Conservation (phyloP, 1,139 yeast species). For the Diutina siamensis region DNA sequence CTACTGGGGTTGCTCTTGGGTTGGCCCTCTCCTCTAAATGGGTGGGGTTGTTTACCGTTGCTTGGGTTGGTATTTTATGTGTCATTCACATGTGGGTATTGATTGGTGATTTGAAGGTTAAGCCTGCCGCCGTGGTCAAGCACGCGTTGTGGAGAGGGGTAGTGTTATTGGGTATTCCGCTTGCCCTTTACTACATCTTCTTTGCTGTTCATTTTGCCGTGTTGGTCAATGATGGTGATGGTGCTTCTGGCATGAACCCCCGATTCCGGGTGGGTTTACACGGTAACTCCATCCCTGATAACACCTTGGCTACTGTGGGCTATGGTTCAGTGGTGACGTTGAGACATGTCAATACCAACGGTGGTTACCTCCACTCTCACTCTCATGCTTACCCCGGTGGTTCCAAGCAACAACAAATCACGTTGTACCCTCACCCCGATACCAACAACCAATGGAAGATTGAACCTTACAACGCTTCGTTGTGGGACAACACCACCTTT, state of each 20-base stretch:
- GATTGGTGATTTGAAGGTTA: constrained; percentile 72
- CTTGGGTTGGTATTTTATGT: constrained; percentile 76
- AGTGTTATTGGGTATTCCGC: constrained; percentile 60
- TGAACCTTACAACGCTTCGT: constrained; percentile 51
- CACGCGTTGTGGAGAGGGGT: constrained; percentile 50
- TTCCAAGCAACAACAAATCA: constrained; percentile 89
- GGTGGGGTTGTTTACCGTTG: constrained; percentile 71
- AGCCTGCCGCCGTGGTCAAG: constrained; percentile 33
- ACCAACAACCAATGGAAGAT: constrained; percentile 77
- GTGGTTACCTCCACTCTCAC: constrained; percentile 95
- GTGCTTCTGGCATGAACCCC: constrained; percentile 80
- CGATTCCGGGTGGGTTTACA: constrained; percentile 73
- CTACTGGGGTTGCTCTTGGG: constrained; percentile 78
- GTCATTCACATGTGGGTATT: constrained; percentile 75
- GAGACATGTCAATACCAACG: constrained; percentile 77
- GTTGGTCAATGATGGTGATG: constrained; percentile 70
- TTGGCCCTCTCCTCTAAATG: constrained; percentile 85
- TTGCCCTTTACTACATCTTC: constrained; percentile 52
- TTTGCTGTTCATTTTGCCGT: constrained; percentile 73
- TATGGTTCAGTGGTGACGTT: constrained; percentile 70
- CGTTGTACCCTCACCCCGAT: constrained; percentile 89
- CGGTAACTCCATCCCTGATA: constrained; percentile 58
- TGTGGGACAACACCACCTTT: constrained; percentile 36
- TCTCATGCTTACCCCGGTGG: constrained; percentile 78
- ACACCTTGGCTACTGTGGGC: constrained; percentile 75